Conservation (phyloP, 2,329 filamentous ascomycete species). For the Didymella glomerata region DNA sequence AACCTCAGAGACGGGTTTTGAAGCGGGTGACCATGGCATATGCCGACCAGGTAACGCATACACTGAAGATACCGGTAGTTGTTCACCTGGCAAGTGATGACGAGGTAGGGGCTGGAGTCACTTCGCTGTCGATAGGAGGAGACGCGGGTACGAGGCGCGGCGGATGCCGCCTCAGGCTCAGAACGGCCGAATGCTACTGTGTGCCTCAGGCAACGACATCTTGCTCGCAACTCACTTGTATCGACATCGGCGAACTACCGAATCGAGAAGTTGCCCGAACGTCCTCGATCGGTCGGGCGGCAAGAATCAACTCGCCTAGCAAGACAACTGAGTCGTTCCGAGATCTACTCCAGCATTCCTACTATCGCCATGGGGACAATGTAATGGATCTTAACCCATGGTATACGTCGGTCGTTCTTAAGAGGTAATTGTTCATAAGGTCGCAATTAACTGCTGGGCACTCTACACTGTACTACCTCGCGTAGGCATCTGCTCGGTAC, state of each 20-base stretch:
- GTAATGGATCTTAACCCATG: not conserved
- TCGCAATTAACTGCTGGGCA: not conserved
- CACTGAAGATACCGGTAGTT: not conserved
- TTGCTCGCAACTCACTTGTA: not conserved
- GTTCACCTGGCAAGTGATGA: not conserved
- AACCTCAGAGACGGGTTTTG: not conserved
- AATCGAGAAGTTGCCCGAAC: not conserved
- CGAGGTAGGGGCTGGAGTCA: not conserved
- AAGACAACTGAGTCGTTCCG: not conserved
- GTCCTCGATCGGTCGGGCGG: not conserved
- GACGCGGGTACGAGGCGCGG: not conserved
- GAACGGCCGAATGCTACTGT: not conserved
- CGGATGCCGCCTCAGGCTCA: conserved; percentile 3
- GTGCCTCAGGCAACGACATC: not conserved
- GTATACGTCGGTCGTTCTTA: not conserved
- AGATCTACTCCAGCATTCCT: not conserved
- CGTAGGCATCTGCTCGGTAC: not conserved
- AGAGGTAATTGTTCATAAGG: not conserved
- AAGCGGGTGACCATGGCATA: not conserved
- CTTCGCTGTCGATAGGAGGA: not conserved
- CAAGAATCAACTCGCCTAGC: not conserved
- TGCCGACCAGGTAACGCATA: not conserved
- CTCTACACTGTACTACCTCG: conserved; percentile 9
- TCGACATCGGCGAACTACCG: not conserved
- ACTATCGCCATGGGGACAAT: not conserved